Evolutionary conservation across 495 filamentous ascomycete species (phyloP), one percentile per base, ranked within the genome.

Genomic region (Neurospora sp.): DNA sequence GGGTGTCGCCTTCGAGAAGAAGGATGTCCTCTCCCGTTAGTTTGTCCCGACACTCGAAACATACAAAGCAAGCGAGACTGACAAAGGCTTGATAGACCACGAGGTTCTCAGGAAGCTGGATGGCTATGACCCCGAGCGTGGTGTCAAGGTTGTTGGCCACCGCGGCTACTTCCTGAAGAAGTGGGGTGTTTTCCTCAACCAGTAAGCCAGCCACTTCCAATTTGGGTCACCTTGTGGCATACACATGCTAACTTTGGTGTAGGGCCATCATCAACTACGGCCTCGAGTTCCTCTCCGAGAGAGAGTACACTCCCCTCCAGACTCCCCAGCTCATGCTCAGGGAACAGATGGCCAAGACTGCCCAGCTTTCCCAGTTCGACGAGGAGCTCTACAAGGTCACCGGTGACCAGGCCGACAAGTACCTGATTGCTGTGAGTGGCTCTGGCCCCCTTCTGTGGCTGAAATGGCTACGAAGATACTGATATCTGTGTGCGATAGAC

Each of bases 301-400:
- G 83, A 86, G 92, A 84, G 27, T 98, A 96, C 82, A 94, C 86
- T n/a, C 90, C 93, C 3, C 91, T 96, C 71, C 93, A 97, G 79
- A 93, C 95, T 12, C 96, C 96, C 3, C 94, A 94, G 75, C 97
- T 99, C 84, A 98, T 98, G 96, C 87, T 95, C 70, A 91, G 90
- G 83, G 92, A 97, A 45, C 90, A 92, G 81, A 98, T 98, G 96
- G 96, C 94, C n/a, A 98, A 98, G 85, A 99, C 96, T 1, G 96
- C 96, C 4, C 96, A 99, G 83, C 89, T 99, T 20, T 93, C 95
- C 78, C 92, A 98, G 75, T 99, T 98, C 78, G 96, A 98, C 76
- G 96, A 99, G 81, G 94, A 98, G 78, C 82, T 98, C 45, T 99
- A 99, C 84, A 98, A 99, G 83, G 95, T 99, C 68, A 89, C 93